These are phyloP conservation scores for Iris pallida DNA, from an alignment of 116 monocot genomes.

Conservation along the genomic window DNA sequence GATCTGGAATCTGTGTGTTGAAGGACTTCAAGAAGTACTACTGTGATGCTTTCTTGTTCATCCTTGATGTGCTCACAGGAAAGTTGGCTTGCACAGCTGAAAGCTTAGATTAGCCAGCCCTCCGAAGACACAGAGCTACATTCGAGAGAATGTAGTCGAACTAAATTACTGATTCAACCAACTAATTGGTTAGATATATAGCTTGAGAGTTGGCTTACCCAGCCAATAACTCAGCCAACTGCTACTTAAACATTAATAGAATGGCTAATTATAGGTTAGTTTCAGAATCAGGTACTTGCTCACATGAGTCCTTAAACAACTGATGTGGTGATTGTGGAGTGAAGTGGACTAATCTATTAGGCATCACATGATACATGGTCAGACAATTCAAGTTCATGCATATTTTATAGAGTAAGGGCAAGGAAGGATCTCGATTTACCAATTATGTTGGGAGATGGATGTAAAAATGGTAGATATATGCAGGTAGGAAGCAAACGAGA, in stretches of 20 bases:
- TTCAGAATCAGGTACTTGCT: constrained; percentile 5
- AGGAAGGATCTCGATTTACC: not conserved
- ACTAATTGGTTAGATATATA: not conserved
- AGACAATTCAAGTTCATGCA: constrained; percentile 3
- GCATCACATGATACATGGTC: constrained; percentile 18
- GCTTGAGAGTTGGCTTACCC: constrained; percentile 2
- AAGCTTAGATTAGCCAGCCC: not conserved
- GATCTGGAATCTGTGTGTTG: constrained; percentile 15
- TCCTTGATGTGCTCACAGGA: not conserved
- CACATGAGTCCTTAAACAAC: constrained; percentile 27
- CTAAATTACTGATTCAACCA: not conserved
- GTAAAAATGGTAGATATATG: not conserved
- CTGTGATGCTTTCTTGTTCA: not conserved
- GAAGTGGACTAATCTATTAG: constrained; percentile 24
- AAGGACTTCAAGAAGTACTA: not conserved
- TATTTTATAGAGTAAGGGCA: not conserved
- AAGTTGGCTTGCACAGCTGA: not conserved
- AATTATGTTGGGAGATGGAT: not conserved
- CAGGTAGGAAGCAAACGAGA: not conserved
- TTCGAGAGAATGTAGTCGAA: not conserved
- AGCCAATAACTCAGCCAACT: not conserved
- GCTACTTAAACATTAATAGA: not conserved
- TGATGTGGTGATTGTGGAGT: not conserved
- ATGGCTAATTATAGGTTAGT: not conserved
- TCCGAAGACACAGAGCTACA: not conserved